Percentiles rank a stretch among this genome's conserved stretches.
These are phyloP conservation scores for Amanita molliuscula DNA, from an alignment of 768 basidiomycete species.

Conservation along the genomic window DNA sequence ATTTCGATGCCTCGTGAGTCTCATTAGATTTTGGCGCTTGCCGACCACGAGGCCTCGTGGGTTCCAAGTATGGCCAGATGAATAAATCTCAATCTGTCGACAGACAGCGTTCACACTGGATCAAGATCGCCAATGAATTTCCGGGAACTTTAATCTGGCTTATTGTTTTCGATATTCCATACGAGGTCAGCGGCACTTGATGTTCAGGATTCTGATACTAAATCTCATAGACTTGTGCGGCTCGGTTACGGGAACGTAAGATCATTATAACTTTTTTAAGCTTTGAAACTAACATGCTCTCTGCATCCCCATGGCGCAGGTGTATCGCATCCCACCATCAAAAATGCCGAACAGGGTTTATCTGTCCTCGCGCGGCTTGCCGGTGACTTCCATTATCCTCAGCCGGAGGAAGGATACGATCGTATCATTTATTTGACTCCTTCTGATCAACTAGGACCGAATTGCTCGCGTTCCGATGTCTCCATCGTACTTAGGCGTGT, in stretches of 20 bases:
- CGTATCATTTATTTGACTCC: constrained; percentile 39
- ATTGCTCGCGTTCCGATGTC: constrained; percentile 44
- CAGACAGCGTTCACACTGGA: constrained; percentile 70
- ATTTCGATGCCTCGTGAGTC: constrained; percentile 57
- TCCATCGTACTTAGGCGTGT: constrained; percentile 41
- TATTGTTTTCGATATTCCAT: constrained; percentile 70
- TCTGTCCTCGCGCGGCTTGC: constrained; percentile 57
- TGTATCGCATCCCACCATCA: constrained; percentile 69
- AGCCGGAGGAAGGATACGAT: constrained; percentile 53
- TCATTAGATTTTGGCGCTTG: constrained; percentile 9
- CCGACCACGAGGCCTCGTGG: not conserved
- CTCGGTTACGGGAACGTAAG: constrained; percentile 51
- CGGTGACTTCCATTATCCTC: constrained; percentile 47
- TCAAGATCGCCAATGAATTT: constrained; percentile 57
- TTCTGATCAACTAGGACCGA: constrained; percentile 27
- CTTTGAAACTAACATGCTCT: not conserved
- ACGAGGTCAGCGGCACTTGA: constrained; percentile 37
- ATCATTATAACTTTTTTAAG: constrained; percentile 4
- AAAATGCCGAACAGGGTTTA: constrained; percentile 43
- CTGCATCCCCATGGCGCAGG: constrained; percentile 28
- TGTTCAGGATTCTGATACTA: constrained; percentile 11
- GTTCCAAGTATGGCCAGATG: not conserved
- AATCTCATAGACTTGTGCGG: constrained; percentile 43
- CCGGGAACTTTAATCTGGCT: constrained; percentile 57
- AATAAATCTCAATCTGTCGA: constrained; percentile 1